Percentiles rank a stretch among this genome's conserved stretches.
Evolutionary conservation across 768 basidiomycete genomes (phyloP).

Genomic region (Fistulinella prunicolor): DNA sequence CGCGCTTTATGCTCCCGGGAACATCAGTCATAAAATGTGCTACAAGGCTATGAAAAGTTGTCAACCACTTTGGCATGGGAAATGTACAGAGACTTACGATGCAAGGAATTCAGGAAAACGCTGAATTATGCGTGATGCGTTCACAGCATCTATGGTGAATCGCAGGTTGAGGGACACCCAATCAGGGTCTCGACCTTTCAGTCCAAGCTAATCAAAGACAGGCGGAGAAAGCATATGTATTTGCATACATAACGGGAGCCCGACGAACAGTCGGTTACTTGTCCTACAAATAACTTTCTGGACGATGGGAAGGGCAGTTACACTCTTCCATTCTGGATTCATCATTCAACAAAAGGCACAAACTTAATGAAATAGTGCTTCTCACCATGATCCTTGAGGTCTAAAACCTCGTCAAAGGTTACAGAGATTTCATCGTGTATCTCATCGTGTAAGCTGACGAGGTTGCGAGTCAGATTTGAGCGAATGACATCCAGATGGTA

Average conservation of each 20-base stretch:
- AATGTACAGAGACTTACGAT: conserved; percentile 21
- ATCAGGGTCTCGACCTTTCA: conserved; percentile 32
- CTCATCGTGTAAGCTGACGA: conserved; percentile 33
- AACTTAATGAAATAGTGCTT: too few species aligned
- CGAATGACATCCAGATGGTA: conserved; percentile 34
- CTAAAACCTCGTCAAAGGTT: conserved; percentile 41
- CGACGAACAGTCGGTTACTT: background rate
- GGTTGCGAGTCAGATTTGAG: conserved; percentile 38
- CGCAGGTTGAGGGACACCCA: conserved; percentile 30
- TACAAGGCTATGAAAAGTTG: background rate
- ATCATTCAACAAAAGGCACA: too few species aligned
- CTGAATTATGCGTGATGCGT: conserved; percentile 17
- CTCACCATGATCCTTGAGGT: conserved; percentile 14
- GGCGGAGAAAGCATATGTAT: background rate
- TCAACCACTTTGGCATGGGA: too few species aligned
- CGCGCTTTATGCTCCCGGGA: background rate
- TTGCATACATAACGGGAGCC: background rate
- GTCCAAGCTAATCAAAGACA: background rate
- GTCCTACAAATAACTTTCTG: background rate
- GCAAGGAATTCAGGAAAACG: conserved; percentile 31
- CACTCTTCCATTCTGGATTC: background rate
- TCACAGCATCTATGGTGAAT: conserved; percentile 29
- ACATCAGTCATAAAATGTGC: background rate
- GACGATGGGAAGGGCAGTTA: background rate
- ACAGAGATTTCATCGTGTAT: conserved; percentile 35